Evolutionary conservation across 208 protist genomes (phyloP), one percentile per base, ranked within the genome.

Genomic region (Pavlovales sp.): DNA sequence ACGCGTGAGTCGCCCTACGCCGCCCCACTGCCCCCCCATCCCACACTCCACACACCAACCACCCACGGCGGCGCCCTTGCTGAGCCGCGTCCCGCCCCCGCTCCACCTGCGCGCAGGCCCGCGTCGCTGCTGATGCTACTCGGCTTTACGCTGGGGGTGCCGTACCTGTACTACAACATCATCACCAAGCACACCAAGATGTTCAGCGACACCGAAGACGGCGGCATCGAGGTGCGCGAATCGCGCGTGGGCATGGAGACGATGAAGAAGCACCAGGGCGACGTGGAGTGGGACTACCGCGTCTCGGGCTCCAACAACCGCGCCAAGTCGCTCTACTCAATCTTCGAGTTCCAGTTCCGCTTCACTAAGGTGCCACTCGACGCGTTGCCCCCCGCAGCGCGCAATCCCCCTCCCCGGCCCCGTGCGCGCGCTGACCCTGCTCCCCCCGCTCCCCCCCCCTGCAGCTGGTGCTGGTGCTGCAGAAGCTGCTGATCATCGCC

Each of bases 201-300:
- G 8, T 40, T 84, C 36, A 11, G 40, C 20, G n/a, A n/a, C n/a
- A n/a, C n/a, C n/a, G n/a, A n/a, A n/a, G n/a, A n/a, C n/a, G n/a
- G n/a, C n/a, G 0, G 20, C 34, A 42, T 84, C 30, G 34, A 1
- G 28, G 34, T 34, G 39, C 34, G 71, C 34, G 10, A 7, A 0
- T 77, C 71, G 71, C 71, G 71, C n/a, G n/a, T 34, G n/a, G n/a
- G 34, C 77, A 39, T 34, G 0, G 77, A 81, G 77, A 5, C 11
- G 34, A 0, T 10, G 37, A 20, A 46, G 28, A 42, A 34, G 41
- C 28, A 5, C 5, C 22, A 57, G 36, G 80, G 36, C 14, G n/a
- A 37, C 44, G 44, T 84, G 34, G 80, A 34, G 80, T 84, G 80
- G 80, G 80, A 84, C 32, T 84, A 84, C 80, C 80, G 80, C 36